Evolutionary conservation across 2,329 filamentous ascomycete genomes (phyloP), one percentile per base, ranked within the genome.

Genomic region (Rhytidhysteron rufulum): DNA sequence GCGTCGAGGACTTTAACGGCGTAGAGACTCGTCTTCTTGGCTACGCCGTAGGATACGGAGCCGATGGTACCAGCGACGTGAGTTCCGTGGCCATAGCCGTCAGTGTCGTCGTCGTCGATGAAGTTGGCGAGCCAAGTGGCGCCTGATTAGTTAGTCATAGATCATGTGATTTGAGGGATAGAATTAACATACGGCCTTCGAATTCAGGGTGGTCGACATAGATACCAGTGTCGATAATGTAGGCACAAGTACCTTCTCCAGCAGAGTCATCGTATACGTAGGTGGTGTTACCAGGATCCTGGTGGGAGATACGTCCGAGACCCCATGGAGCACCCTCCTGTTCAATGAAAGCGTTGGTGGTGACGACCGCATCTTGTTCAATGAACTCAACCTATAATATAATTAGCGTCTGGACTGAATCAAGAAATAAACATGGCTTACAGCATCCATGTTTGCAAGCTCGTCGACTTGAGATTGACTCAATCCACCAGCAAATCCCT

Each of bases 151-250:
- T n/a, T n/a, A n/a, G n/a, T n/a, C n/a, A n/a, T n/a, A n/a, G n/a
- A n/a, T n/a, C n/a, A n/a, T n/a, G n/a, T n/a, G n/a, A n/a, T n/a
- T n/a, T n/a, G n/a, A n/a, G n/a, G n/a, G n/a, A n/a, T n/a, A n/a
- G n/a, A n/a, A n/a, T n/a, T n/a, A 20, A 55, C 58, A 2, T 55
- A 58, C 65, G 63, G 35, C 62, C 60, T 44, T 63, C 63, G 19
- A 68, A 67, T 25, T 68, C 63, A 7, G 59, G 40, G 62, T 86
- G 82, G 5, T 70, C 68, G 29, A 66, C 65, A 39, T 66, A 66
- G 57, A 85, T 78, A 49, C 82, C 82, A 5, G 81, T 84, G 62
- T 86, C 82, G 30, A 86, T 74, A 17, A 86, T 65, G 57, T 79
- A 86, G 20, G 73, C 75, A 17, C 76, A 82, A 53, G 63, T 65